phyloP scores from a whole-genome alignment of 139 green algal genomes.

The Picochlorum sp. region DNA sequence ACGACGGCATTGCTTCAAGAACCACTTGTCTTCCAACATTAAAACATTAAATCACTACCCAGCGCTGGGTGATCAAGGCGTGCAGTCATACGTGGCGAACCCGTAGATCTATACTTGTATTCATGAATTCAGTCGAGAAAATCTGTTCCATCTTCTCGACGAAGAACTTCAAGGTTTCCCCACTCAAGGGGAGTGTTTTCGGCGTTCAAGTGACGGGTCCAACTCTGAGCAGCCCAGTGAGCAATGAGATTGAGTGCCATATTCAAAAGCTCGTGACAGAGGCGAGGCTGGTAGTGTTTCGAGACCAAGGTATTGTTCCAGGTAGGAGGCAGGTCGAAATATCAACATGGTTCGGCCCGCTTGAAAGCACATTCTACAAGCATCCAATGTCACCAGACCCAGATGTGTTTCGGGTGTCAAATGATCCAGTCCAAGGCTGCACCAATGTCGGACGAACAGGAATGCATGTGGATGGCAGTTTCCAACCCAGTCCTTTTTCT shows the following conservation, averaged over 20 bases:
- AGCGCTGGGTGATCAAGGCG: too few species aligned
- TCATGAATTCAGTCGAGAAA: too few species aligned
- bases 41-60: too few species aligned
- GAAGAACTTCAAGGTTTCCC: too few species aligned
- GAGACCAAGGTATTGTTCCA: slow-evolving; percentile 31
- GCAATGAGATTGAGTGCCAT: background rate
- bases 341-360: slow-evolving; percentile 35
- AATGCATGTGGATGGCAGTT: slow-evolving; percentile 45
- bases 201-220: too few species aligned
- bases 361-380: slow-evolving; percentile 44
- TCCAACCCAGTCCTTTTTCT: slow-evolving; percentile 35
- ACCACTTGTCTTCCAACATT: too few species aligned
- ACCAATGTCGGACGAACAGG: slow-evolving; percentile 44
- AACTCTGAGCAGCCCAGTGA: too few species aligned
- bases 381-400: slow-evolving; percentile 35
- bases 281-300: slow-evolving; percentile 37
- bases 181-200: too few species aligned
- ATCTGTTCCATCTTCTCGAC: too few species aligned
- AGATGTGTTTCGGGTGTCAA: slow-evolving; percentile 45
- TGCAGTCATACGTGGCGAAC: too few species aligned
- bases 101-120: too few species aligned
- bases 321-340: slow-evolving; percentile 39
- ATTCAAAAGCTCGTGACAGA: background rate
- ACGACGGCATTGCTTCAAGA: too few species aligned
- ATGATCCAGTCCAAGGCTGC: slow-evolving; percentile 32